A percentile compares a stretch with the other conserved stretches of the same genome.
phyloP scores from a whole-genome alignment of 2,329 filamentous ascomycete genomes.

The Laburnicola sp. region DNA sequence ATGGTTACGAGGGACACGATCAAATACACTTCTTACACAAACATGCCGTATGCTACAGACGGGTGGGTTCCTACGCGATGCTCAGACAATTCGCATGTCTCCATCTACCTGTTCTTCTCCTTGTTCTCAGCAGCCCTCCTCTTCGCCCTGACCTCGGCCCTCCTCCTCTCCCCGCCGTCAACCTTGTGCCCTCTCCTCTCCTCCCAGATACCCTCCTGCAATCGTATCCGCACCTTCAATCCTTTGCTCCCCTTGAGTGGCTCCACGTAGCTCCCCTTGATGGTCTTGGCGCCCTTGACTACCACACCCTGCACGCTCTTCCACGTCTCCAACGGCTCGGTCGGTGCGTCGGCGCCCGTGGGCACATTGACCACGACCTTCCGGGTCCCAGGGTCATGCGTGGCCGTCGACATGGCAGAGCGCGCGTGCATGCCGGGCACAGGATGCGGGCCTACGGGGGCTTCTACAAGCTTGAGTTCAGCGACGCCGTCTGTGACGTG shows the following conservation, averaged over 20 bases:
- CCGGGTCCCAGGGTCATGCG: conserved; percentile 57
- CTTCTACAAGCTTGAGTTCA: conserved; percentile 61
- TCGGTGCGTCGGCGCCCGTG: conserved; percentile 42
- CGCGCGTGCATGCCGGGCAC: conserved; percentile 30
- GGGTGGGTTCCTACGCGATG: too few species aligned
- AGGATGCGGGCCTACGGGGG: conserved; percentile 47
- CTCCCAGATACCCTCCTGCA: conserved; percentile 93
- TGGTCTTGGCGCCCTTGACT: conserved; percentile 68
- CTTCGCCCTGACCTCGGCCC: conserved; percentile 84
- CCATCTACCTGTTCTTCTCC: conserved; percentile 57
- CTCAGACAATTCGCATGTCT: background rate
- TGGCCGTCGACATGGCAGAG: conserved; percentile 52
- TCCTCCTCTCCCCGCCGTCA: conserved; percentile 91
- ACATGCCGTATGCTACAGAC: conserved; percentile 7
- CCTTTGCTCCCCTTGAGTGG: conserved; percentile 65
- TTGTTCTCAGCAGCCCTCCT: conserved; percentile 76
- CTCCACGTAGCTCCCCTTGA: conserved; percentile 74
- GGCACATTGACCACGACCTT: conserved; percentile 64
- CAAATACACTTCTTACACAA: background rate
- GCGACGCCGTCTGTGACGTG: conserved; percentile 65
- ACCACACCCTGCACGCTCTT: conserved; percentile 66
- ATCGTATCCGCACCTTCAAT: conserved; percentile 65
- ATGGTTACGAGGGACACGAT: too few species aligned
- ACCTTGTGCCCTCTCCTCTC: conserved; percentile 84
- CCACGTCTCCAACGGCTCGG: conserved; percentile 52